A percentile compares a stretch with the other conserved stretches of the same genome.
These are phyloP conservation scores for Phytomonas sp. DNA, from an alignment of 208 protist species.

Conservation along the genomic window DNA sequence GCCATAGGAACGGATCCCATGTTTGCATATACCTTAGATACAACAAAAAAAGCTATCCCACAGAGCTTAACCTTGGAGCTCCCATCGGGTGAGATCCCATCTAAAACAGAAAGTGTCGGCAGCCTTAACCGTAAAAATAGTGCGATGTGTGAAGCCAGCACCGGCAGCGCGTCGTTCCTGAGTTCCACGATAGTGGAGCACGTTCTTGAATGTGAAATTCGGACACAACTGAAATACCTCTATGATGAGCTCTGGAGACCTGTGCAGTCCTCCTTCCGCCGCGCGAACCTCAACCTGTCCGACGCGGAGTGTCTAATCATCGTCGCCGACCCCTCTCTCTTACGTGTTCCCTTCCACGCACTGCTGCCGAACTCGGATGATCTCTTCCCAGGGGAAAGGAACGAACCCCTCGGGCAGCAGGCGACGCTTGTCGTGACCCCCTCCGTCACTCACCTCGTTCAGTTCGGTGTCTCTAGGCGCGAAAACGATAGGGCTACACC, in stretches of 20 bases:
- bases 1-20: not conserved
- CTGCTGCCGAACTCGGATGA: conserved; percentile 40
- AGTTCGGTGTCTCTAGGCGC: not conserved
- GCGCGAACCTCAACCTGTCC: conserved; percentile 20
- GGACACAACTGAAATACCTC: conserved; percentile 37
- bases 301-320: conserved; percentile 61
- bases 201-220: conserved; percentile 27
- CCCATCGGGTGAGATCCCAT: not conserved
- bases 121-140: not conserved
- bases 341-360: conserved; percentile 66
- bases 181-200: conserved; percentile 11
- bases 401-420: conserved; percentile 38
- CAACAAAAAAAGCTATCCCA: not conserved
- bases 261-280: conserved; percentile 37
- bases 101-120: not conserved
- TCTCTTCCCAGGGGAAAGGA: conserved; percentile 19
- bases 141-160: not conserved
- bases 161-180: not conserved
- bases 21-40: not conserved
- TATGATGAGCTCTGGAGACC: conserved; percentile 76
- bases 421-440: conserved; percentile 60
- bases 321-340: conserved; percentile 65
- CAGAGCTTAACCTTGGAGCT: not conserved
- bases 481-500: not conserved
- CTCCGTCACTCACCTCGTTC: conserved; percentile 33